A percentile compares a stretch with the other conserved stretches of the same genome.
Evolutionary conservation across 495 filamentous ascomycete species (phyloP).

Genomic region (Tetracladium marchalianum): DNA sequence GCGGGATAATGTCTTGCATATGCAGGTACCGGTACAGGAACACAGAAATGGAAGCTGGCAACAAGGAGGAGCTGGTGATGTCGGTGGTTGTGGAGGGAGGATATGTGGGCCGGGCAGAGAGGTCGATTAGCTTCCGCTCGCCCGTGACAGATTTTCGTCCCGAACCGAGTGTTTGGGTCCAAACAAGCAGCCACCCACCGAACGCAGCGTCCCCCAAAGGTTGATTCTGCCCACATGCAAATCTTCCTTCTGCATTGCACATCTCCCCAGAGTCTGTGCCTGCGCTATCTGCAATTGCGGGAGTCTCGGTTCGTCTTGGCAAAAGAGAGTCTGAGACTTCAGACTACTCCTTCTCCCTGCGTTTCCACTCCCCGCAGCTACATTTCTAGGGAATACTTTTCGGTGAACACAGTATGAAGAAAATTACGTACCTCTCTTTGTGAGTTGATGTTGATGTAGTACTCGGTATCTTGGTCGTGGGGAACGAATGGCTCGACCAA

Average conservation of each 20-base stretch:
- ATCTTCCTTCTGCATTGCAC: neutral
- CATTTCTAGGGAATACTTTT: no score
- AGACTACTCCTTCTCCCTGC: no score
- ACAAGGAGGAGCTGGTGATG: neutral
- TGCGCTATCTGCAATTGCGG: neutral
- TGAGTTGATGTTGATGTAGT: slow-evolving; percentile 97
- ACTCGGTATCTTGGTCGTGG: slow-evolving; percentile 85
- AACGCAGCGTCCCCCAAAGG: slow-evolving; percentile 9
- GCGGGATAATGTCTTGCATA: slow-evolving; percentile 7
- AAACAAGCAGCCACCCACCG: no score
- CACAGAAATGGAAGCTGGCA: slow-evolving; percentile 1
- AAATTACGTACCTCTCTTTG: slow-evolving; percentile 66
- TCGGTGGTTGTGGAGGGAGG: slow-evolving; percentile 2
- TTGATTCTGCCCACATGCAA: slow-evolving; percentile 10
- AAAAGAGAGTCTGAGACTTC: no score
- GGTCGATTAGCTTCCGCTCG: slow-evolving; percentile 47
- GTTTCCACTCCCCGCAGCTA: no score
- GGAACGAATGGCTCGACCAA: slow-evolving; percentile 98
- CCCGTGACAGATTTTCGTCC: slow-evolving; percentile 23
- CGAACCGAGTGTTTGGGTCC: slow-evolving; percentile 5
- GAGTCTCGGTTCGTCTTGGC: no score
- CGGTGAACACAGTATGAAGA: neutral
- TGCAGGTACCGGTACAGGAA: slow-evolving; percentile 12
- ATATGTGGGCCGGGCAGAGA: slow-evolving; percentile 12
- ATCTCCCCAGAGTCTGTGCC: neutral